Percentiles rank a stretch among this genome's conserved stretches.
These are phyloP conservation scores for Pleurostoma richardsiae DNA, from an alignment of 2,329 filamentous ascomycete species.

Conservation along the genomic window DNA sequence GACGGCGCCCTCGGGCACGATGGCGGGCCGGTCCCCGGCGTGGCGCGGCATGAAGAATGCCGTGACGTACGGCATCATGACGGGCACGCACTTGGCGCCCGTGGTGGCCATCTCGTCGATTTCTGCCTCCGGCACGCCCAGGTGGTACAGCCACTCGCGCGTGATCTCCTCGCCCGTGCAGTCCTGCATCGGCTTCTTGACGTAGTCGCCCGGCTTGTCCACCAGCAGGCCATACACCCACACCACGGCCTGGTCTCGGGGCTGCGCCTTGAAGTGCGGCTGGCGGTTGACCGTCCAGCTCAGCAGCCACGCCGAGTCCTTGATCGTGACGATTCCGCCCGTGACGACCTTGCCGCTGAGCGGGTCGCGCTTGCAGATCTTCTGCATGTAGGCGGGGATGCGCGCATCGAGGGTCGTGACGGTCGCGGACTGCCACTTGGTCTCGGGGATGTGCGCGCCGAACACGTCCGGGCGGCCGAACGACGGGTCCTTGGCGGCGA, in stretches of 20 bases:
- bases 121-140: slow-evolving; percentile 22
- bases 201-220: slow-evolving; percentile 24
- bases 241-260: slow-evolving; percentile 23
- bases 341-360: slow-evolving; percentile 25
- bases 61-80: slow-evolving; percentile 32
- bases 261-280: slow-evolving; percentile 32
- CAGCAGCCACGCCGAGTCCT: slow-evolving; percentile 33
- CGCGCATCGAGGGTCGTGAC: slow-evolving; percentile 26
- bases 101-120: slow-evolving; percentile 16
- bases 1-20: slow-evolving; percentile 25
- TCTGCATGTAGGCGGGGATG: slow-evolving; percentile 22
- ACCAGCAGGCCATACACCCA: slow-evolving; percentile 36
- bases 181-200: slow-evolving; percentile 31
- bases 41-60: slow-evolving; percentile 27
- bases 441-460: slow-evolving; percentile 25
- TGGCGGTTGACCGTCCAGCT: slow-evolving; percentile 33
- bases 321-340: slow-evolving; percentile 27
- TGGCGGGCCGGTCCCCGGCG: slow-evolving; percentile 27
- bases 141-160: slow-evolving; percentile 28
- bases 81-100: slow-evolving; percentile 25
- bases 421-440: slow-evolving; percentile 33
- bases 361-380: slow-evolving; percentile 18
- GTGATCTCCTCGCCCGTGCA: slow-evolving; percentile 34
- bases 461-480: slow-evolving; percentile 36
- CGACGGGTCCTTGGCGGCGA: slow-evolving; percentile 24